Base-by-base conservation (phyloP, 805 yeast species). In the Schwanniomyces occidentalis region DNA sequence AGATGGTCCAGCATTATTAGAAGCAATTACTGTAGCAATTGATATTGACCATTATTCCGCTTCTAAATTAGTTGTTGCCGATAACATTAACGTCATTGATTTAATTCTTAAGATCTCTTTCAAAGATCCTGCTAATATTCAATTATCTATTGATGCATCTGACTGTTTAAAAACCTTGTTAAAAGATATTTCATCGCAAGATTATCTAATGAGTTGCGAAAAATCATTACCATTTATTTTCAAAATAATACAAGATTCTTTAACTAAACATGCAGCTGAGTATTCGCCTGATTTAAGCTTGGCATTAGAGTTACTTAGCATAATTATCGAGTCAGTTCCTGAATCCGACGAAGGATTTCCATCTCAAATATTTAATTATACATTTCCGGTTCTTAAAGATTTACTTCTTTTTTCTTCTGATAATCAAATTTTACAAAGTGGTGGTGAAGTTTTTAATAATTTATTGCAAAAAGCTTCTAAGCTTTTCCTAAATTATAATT, bases 1-100 rank as follows among this genome's bases (percentile, higher is more conserved):
- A 29, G 98, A 90, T 49, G 75, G 95, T 0, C 76, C 89, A 1
- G 69, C 84, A 30, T 58, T 90, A 26, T 70, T 85, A 8, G 96
- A 89, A 52, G 74, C 84, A 0, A 57, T 85, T n/a, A 69, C 80
- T 1, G 68, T 73, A 3, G 75, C 80, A 1, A 73, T 85, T 24
- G 66, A 69, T 30, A 49, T 65, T 13, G 56, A 59, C 37, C 55
- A 54, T 7, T 19, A 19, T 2, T 36, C 35, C 16, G 66, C 71
- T 5, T 45, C 60, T 5, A 46, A 40, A 6, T 40, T 41, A 2
- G 20, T 32, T 6, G 26, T 51, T n/a, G 46, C 32, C 3, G 37
- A 37, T 5, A 45, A 43, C 2, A 38, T 48, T 4, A 66, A 48
- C n/a, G 61, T 82, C 6, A 63, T 85, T 5, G 71, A 71, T 23